Percentiles rank a stretch among this genome's conserved stretches.
Evolutionary conservation across 1,139 yeast genomes (phyloP).

Genomic region (Candida buenavistaensis): DNA sequence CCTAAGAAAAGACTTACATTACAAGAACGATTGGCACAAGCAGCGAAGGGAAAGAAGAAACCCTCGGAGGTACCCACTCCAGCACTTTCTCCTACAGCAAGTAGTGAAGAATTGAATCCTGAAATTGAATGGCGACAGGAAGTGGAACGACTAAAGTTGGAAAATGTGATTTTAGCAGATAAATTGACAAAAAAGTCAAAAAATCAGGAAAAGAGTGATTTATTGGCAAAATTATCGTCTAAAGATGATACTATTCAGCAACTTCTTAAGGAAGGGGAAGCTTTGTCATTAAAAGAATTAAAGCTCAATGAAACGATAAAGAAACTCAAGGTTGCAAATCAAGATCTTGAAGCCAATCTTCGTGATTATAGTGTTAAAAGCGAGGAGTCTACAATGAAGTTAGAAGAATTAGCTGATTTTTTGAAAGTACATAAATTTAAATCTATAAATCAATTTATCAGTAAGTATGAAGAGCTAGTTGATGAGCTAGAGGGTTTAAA

Average conservation of each 20-base stretch:
- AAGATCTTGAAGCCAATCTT: conserved; percentile 40
- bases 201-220: conserved; percentile 15
- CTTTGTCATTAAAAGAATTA: conserved; percentile 71
- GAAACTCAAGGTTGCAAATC: conserved; percentile 53
- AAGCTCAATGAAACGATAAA: conserved; percentile 68
- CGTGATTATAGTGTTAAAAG: conserved; percentile 33
- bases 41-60: conserved; percentile 56
- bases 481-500: conserved; percentile 17
- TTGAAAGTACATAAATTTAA: conserved; percentile 28
- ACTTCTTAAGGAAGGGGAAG: conserved; percentile 77
- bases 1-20: conserved; percentile 57
- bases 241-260: conserved; percentile 59
- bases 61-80: conserved; percentile 10
- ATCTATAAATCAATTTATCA: conserved; percentile 26
- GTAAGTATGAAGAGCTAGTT: conserved; percentile 16
- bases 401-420: conserved; percentile 36
- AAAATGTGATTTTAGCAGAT: conserved; percentile 6
- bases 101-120: conserved; percentile 3
- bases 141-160: conserved; percentile 9
- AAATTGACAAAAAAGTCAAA: conserved; percentile 6
- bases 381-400: conserved; percentile 26
- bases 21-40: conserved; percentile 80
- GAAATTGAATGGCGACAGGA: conserved; percentile 4
- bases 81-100: conserved; percentile 5
- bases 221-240: conserved; percentile 33